Evolutionary conservation across 129 eudicot genomes (phyloP).

Genomic region (Oenanthe sinensis): DNA sequence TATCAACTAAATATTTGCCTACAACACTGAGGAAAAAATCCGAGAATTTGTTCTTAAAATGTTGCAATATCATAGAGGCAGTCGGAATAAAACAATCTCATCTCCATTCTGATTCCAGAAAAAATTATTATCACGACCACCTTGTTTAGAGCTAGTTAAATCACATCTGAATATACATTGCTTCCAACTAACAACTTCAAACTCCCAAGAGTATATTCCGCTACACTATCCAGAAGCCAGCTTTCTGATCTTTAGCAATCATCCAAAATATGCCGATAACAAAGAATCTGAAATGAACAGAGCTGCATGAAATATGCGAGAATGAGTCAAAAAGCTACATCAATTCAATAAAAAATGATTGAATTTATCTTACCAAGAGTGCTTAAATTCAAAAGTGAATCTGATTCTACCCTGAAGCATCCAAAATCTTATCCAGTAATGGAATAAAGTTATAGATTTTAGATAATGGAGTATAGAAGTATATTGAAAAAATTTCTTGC

Average conservation of each 20-base stretch:
- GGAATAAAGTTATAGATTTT: constrained; percentile 1
- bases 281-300: not conserved
- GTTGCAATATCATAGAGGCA: too few relatives aligned
- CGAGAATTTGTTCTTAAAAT: too few relatives aligned
- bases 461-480: not conserved
- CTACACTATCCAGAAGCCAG: not conserved
- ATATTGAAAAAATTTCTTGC: not conserved
- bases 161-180: not conserved
- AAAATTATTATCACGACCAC: not conserved
- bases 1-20: too few relatives aligned
- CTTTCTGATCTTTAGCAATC: not conserved
- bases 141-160: too few relatives aligned
- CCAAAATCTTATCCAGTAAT: not conserved
- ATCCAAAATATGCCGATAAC: not conserved
- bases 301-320: not conserved
- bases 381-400: not conserved
- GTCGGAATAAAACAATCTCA: too few relatives aligned
- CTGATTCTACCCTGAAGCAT: not conserved
- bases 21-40: too few relatives aligned
- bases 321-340: not conserved
- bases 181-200: not conserved
- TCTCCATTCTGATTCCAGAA: not conserved
- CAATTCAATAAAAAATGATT: not conserved
- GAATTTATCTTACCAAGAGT: not conserved
- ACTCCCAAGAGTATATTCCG: not conserved